Evolutionary conservation across 352 stramenopile species (phyloP).

Genomic region (Globisporangium alternatum): DNA sequence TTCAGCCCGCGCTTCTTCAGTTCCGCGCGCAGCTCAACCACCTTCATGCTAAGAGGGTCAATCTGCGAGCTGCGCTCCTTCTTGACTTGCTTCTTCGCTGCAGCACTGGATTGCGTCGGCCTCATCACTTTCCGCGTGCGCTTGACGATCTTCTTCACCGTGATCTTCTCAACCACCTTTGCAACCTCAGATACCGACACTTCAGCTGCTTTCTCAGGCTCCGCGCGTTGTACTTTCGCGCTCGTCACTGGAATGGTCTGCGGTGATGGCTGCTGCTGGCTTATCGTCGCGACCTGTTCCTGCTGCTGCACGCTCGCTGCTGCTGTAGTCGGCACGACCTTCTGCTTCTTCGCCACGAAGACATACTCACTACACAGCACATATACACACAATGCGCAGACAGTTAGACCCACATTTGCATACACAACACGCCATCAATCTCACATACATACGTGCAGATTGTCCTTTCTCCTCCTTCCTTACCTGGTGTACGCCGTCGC

Average conservation of each 20-base stretch:
- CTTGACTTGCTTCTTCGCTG: constrained; percentile 18
- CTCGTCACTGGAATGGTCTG: background rate
- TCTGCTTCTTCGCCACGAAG: constrained; percentile 16
- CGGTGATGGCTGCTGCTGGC: background rate
- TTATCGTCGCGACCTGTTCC: background rate
- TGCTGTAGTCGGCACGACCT: constrained; percentile 4
- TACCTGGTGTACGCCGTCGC: constrained; percentile 15
- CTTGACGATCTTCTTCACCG: constrained; percentile 32
- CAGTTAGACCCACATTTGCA: background rate
- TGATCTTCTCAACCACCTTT: background rate
- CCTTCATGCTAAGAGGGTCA: constrained; percentile 31
- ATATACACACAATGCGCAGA: constrained; percentile 5
- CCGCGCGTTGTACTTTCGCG: background rate
- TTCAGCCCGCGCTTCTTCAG: constrained; percentile 59
- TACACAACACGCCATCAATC: background rate
- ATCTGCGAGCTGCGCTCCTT: constrained; percentile 24
- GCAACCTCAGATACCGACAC: background rate
- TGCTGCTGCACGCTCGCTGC: constrained; percentile 7
- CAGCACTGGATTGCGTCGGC: constrained; percentile 12
- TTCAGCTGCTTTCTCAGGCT: background rate
- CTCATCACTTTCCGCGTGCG: constrained; percentile 35
- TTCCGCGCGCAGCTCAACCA: constrained; percentile 55
- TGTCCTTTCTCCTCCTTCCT: constrained; percentile 8
- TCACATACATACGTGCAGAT: constrained; percentile 8
- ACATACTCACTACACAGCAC: constrained; percentile 11